These are phyloP conservation scores for Debaryomycetaceae sp. DNA, from an alignment of 1,139 yeast genomes.

Conservation along the genomic window DNA sequence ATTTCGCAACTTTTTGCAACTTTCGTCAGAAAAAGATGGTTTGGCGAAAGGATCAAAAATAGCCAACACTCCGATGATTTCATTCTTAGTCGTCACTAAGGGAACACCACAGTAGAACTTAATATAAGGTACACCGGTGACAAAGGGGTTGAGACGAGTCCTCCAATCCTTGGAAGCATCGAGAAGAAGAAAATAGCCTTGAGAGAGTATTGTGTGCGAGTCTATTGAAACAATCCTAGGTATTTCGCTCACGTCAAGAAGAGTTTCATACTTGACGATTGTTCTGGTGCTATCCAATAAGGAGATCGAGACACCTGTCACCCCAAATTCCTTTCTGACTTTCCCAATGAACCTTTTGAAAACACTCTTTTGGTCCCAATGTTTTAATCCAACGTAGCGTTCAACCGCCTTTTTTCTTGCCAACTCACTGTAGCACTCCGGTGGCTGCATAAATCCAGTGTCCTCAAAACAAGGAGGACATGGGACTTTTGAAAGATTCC, in stretches of 20 bases:
- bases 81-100: constrained; percentile 33
- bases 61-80: constrained; percentile 57
- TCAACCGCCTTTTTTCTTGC: constrained; percentile 42
- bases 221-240: constrained; percentile 60
- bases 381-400: constrained; percentile 35
- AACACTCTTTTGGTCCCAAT: constrained; percentile 46
- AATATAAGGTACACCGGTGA: constrained; percentile 57
- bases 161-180: constrained; percentile 73
- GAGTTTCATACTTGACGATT: constrained; percentile 45
- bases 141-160: constrained; percentile 56
- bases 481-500: constrained; percentile 54
- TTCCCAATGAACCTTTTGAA: constrained; percentile 39
- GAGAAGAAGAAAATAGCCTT: constrained; percentile 47
- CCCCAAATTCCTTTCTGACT: constrained; percentile 34
- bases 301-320: constrained; percentile 57
- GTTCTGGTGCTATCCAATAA: constrained; percentile 49
- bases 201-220: constrained; percentile 62
- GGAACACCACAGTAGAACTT: constrained; percentile 67
- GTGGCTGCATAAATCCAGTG: constrained; percentile 55
- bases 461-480: constrained; percentile 53
- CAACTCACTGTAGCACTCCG: constrained; percentile 49
- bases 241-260: constrained; percentile 44
- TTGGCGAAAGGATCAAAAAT: constrained; percentile 53
- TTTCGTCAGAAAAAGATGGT: constrained; percentile 30
- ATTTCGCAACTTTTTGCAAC: constrained; percentile 30